phyloP scores from a whole-genome alignment of 306 rosid genomes.

The Betula pendula region DNA sequence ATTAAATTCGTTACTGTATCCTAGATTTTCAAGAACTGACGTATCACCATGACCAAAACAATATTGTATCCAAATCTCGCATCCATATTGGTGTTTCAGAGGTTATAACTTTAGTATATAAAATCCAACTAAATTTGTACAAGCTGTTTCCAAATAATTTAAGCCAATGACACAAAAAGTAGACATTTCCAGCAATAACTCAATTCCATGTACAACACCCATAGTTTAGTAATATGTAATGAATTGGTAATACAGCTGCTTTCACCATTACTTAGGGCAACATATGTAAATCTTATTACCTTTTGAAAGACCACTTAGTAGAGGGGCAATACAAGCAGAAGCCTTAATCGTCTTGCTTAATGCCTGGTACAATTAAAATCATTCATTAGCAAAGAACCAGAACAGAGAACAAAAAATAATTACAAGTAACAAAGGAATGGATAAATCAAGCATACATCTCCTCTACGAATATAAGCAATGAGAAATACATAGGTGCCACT shows the following conservation, averaged over 20 bases:
- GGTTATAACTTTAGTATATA: not conserved
- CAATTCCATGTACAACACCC: not conserved
- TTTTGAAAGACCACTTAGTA: slow-evolving; percentile 65
- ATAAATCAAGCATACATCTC: not conserved
- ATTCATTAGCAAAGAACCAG: slow-evolving; percentile 35
- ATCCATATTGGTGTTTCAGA: not conserved
- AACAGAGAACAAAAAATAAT: slow-evolving; percentile 28
- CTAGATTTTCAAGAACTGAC: not conserved
- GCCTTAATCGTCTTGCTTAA: slow-evolving; percentile 43
- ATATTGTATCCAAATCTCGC: not conserved
- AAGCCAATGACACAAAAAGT: not conserved
- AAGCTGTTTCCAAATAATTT: not conserved
- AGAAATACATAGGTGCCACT: not conserved
- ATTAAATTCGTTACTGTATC: too few species aligned
- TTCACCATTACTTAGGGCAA: not conserved
- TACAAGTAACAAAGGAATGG: not conserved
- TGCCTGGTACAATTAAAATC: slow-evolving; percentile 56
- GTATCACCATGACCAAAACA: not conserved
- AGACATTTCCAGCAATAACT: not conserved
- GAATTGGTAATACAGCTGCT: not conserved
- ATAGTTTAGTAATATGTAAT: not conserved
- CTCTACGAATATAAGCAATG: not conserved
- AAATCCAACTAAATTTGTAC: not conserved
- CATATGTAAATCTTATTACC: slow-evolving; percentile 41
- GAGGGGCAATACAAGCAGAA: slow-evolving; percentile 53